Conservation (phyloP, 2,329 filamentous ascomycete genomes). For the Trichoderma oligosporum region DNA sequence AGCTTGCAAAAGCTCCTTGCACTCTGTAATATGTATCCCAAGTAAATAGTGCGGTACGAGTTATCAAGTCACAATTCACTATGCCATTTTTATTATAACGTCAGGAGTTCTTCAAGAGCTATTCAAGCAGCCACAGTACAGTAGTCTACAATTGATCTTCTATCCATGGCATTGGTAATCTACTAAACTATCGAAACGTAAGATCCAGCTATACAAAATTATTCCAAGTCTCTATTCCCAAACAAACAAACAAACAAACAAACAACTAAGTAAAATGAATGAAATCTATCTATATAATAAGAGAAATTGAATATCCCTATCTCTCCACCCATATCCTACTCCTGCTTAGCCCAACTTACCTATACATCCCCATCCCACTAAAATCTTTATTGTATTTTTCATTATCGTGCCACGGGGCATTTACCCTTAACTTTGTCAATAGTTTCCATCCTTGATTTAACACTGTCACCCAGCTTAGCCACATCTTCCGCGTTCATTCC, state of each 20-base stretch:
- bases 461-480: not conserved
- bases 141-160: not conserved
- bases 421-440: not conserved
- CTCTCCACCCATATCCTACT: not conserved
- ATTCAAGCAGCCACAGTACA: too few species aligned
- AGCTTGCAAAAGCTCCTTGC: not conserved
- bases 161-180: not conserved
- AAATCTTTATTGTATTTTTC: not conserved
- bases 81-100: not conserved
- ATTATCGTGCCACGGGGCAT: not conserved
- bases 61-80: too few species aligned
- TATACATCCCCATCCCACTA: not conserved
- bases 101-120: not conserved
- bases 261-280: not conserved
- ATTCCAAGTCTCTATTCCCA: too few species aligned
- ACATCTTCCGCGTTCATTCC: constrained; percentile 3
- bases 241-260: too few species aligned
- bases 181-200: not conserved
- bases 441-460: not conserved
- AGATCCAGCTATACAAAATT: not conserved
- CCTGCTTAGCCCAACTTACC: not conserved
- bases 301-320: not conserved
- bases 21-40: too few species aligned
- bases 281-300: not conserved
- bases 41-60: too few species aligned